These are phyloP conservation scores for Hymenoscyphus infarciens DNA, from an alignment of 2,329 filamentous ascomycete genomes.

Conservation along the genomic window DNA sequence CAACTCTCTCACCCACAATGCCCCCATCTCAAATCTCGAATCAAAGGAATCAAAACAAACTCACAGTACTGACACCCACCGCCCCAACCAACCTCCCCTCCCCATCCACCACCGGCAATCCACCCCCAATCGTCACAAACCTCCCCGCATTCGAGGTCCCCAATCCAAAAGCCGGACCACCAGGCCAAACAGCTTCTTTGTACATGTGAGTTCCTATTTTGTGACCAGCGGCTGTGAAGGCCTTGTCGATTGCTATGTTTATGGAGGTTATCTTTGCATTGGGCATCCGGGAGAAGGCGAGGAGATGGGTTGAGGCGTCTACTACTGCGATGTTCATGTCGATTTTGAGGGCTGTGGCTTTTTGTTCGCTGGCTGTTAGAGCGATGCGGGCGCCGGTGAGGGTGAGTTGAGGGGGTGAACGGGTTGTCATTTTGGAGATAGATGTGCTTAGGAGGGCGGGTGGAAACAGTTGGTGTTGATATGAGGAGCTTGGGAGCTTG, in stretches of 20 bases:
- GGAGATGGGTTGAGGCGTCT: conserved; percentile 28
- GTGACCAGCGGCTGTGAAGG: conserved; percentile 55
- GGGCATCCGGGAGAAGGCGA: conserved; percentile 29
- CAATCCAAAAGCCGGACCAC: conserved; percentile 31
- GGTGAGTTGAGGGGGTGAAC: conserved; percentile 27
- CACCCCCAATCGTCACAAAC: conserved; percentile 52
- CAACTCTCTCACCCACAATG: neutral
- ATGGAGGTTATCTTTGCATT: conserved; percentile 24
- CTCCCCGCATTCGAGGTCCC: conserved; percentile 50
- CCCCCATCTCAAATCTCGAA: too few species aligned
- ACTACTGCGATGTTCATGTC: conserved; percentile 34
- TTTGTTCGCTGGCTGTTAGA: conserved; percentile 25
- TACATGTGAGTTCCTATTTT: conserved; percentile 48
- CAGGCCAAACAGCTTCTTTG: conserved; percentile 41
- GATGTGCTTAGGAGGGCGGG: neutral
- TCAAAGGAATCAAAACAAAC: conserved; percentile 7
- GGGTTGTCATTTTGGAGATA: conserved; percentile 20
- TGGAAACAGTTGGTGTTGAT: too few species aligned
- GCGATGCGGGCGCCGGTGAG: conserved; percentile 30
- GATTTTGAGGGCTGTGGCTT: conserved; percentile 26
- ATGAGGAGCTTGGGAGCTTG: too few species aligned
- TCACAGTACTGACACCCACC: conserved; percentile 31
- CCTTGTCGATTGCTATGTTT: conserved; percentile 39
- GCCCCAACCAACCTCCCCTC: conserved; percentile 49
- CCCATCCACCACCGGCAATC: conserved; percentile 45